These are phyloP conservation scores for Blastobotrys persicus DNA, from an alignment of 1,139 yeast genomes.

Conservation along the genomic window DNA sequence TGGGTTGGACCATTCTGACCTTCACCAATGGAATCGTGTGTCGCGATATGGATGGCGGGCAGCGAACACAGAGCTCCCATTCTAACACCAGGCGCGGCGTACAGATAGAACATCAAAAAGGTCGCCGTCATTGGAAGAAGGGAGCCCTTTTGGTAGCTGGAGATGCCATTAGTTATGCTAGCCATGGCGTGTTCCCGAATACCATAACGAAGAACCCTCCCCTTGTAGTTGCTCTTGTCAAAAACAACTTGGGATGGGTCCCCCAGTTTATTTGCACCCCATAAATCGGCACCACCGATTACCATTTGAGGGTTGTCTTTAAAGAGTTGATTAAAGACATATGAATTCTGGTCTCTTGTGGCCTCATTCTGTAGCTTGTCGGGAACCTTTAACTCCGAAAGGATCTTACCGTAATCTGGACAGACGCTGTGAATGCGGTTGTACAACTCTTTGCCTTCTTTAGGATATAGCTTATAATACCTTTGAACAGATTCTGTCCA, in stretches of 20 bases:
- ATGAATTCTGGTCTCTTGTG: constrained; percentile 82
- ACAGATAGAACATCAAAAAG: constrained; percentile 41
- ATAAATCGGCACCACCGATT: constrained; percentile 93
- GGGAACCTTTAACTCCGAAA: constrained; percentile 66
- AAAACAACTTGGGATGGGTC: constrained; percentile 72
- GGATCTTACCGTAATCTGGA: constrained; percentile 60
- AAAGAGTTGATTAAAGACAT: constrained; percentile 57
- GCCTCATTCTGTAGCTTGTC: constrained; percentile 65
- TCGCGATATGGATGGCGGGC: constrained; percentile 41
- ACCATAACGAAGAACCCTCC: constrained; percentile 39
- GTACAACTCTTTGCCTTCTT: constrained; percentile 64
- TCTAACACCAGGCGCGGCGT: constrained; percentile 42
- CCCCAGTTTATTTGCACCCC: constrained; percentile 87
- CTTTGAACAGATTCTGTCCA: constrained; percentile 60
- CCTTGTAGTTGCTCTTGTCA: constrained; percentile 75
- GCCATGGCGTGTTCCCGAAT: constrained; percentile 43
- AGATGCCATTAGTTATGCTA: constrained; percentile 40
- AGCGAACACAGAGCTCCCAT: constrained; percentile 38
- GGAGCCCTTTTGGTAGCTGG: constrained; percentile 38
- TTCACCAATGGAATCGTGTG: constrained; percentile 43
- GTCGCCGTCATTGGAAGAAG: constrained; percentile 41
- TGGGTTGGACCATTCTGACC: constrained; percentile 46
- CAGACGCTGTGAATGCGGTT: constrained; percentile 66
- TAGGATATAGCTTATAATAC: constrained; percentile 65
- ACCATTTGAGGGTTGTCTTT: constrained; percentile 68